Percentiles rank a stretch among this genome's conserved stretches.
phyloP scores from a whole-genome alignment of 2,329 filamentous ascomycete species.

The Cryphonectria naterciae region DNA sequence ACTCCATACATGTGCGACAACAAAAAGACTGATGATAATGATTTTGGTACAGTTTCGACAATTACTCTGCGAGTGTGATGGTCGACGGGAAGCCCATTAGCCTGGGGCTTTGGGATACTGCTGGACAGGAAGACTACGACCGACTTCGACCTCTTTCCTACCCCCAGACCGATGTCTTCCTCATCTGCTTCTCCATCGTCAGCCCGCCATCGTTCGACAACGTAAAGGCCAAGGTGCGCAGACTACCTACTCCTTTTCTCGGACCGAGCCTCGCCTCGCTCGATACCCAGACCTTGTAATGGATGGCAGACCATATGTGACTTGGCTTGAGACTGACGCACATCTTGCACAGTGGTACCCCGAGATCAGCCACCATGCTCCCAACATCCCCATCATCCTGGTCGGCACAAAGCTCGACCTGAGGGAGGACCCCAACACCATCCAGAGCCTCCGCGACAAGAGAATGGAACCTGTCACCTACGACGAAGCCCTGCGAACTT shows the following conservation, averaged over 20 bases:
- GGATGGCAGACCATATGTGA: background rate
- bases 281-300: background rate
- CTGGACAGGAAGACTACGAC: constrained; percentile 98
- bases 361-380: constrained; percentile 96
- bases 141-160: constrained; percentile 93
- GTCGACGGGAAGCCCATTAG: constrained; percentile 98
- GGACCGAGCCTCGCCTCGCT: constrained; percentile 7
- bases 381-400: constrained; percentile 92
- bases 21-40: constrained; percentile 33
- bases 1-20: constrained; percentile 19
- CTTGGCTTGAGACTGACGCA: constrained; percentile 23
- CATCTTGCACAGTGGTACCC: constrained; percentile 81
- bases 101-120: constrained; percentile 96
- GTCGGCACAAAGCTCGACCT: constrained; percentile 97
- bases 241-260: constrained; percentile 6
- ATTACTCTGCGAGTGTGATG: constrained; percentile 99
- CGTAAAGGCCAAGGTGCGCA: constrained; percentile 90
- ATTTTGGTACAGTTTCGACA: constrained; percentile 75
- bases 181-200: constrained; percentile 98
- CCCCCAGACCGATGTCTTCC: constrained; percentile 96
- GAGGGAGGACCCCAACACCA: constrained; percentile 82
- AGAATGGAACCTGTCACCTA: constrained; percentile 98
- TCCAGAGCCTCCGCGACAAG: constrained; percentile 83
- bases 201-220: constrained; percentile 98
- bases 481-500: constrained; percentile 84